Base-by-base conservation (phyloP, 129 eudicot genomes). In the Centaurea solstitialis region DNA sequence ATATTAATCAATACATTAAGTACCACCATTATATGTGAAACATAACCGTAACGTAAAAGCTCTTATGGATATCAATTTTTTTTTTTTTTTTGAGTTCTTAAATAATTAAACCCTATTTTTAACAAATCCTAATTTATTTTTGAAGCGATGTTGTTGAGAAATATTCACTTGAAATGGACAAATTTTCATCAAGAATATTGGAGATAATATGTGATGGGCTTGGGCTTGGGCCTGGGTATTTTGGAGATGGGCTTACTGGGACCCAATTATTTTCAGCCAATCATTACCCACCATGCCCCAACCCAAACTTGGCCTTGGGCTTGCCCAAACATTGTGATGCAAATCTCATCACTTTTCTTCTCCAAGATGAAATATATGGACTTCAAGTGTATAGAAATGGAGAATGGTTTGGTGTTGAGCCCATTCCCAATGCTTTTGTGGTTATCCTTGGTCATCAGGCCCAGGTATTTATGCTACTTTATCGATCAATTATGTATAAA, bases 271-370 rank as follows among this genome's bases (percentile, higher is more conserved):
- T 64, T 75, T 75, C 81, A 7, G 85, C 65, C 40, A 87, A 87
- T 76, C 87, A 83, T 40, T 81, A 87, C 45, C 86, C 88, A 15
- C 86, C 84, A 59, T 84, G 86, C 47, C 90, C 88, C 2, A 43
- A 20, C 68, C 86, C 87, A 17, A 68, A 50, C 30, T 53, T 80
- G 50, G 79, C 83, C 17, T 61, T 80, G 50, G 86, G 90, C 30
- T 53, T 80, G 13, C 74, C 74, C 9, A 80, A 83, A 70, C 90
- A 84, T 50, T 43, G 81, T 53, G 87, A 87, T 73, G 80, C 73
- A 17, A 72, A 38, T 73, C 83, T 80, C 43, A 50, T 83, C 39
- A 77, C 87, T 8, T 41, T 84, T 43, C 85, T 87, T 72, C 65
- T 61, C 9, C 87, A 72, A 80, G 86, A 57, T 26, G 80, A 80